Evolutionary conservation across 2,329 filamentous ascomycete species (phyloP).

Genomic region (Nigrograna mackinnonii): DNA sequence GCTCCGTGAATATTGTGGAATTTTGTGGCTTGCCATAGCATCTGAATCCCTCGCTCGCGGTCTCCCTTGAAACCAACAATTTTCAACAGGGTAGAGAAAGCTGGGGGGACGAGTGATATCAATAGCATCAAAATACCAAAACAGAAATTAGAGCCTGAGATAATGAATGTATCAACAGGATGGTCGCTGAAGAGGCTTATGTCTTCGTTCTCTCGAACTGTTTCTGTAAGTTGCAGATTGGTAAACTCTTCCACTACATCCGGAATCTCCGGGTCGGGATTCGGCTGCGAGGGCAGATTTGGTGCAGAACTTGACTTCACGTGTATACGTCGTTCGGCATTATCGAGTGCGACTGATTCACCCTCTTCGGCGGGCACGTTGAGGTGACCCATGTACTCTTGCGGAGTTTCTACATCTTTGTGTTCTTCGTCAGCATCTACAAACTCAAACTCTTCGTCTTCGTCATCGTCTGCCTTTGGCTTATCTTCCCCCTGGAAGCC

Average conservation of each 20-base stretch:
- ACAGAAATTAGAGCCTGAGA: constrained; percentile 86
- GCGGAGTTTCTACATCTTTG: constrained; percentile 50
- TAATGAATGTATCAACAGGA: constrained; percentile 83
- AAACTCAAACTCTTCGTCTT: constrained; percentile 53
- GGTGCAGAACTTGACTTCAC: constrained; percentile 27
- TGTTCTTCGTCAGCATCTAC: constrained; percentile 59
- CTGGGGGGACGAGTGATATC: constrained; percentile 89
- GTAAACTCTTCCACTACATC: constrained; percentile 33
- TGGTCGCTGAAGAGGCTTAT: constrained; percentile 68
- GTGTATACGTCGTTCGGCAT: constrained; percentile 19
- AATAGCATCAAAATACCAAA: constrained; percentile 85
- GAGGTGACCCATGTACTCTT: constrained; percentile 52
- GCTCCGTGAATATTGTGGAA: constrained; percentile 92
- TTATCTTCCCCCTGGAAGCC: no score
- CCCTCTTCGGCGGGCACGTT: constrained; percentile 25
- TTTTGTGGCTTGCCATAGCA: constrained; percentile 89
- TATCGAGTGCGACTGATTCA: constrained; percentile 26
- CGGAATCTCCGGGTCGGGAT: constrained; percentile 22
- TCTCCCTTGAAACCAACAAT: constrained; percentile 93
- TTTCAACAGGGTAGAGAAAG: constrained; percentile 83
- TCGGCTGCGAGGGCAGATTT: constrained; percentile 21
- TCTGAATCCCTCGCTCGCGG: constrained; percentile 75
- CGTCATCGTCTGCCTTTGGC: constrained; percentile 19
- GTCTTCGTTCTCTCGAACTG: constrained; percentile 55
- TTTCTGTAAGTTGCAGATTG: constrained; percentile 29